Percentiles rank a stretch among this genome's conserved stretches.
phyloP scores from a whole-genome alignment of 352 stramenopile species.

The Elongisporangium prolatum region DNA sequence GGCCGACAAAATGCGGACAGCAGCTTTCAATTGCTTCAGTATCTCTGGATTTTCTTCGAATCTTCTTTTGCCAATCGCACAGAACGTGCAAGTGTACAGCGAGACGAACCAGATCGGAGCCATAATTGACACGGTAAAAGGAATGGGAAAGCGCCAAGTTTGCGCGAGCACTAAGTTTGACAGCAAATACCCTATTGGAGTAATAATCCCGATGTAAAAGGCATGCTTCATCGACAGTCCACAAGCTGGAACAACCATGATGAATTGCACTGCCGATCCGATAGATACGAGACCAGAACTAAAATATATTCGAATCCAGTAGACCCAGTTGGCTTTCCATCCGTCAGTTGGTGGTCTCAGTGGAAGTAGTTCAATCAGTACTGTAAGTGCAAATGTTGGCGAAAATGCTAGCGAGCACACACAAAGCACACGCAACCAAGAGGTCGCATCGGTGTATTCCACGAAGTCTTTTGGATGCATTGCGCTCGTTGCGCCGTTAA shows the following conservation, averaged over 20 bases:
- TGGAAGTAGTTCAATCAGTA: constrained; percentile 15
- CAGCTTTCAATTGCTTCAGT: too few relatives aligned
- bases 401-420: not conserved
- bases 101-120: too few relatives aligned
- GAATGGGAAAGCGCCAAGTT: constrained; percentile 19
- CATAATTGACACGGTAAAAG: constrained; percentile 6
- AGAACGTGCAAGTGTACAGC: too few relatives aligned
- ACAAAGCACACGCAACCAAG: not conserved
- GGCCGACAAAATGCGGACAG: not conserved
- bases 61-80: too few relatives aligned
- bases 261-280: constrained; percentile 11
- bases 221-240: constrained; percentile 3
- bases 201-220: constrained; percentile 1
- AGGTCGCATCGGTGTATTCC: not conserved
- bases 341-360: constrained; percentile 10
- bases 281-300: too few relatives aligned
- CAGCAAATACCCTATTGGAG: not conserved
- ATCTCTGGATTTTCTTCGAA: too few relatives aligned
- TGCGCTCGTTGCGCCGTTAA: too few relatives aligned
- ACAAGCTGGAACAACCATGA: constrained; percentile 16
- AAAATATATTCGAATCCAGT: constrained; percentile 21
- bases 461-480: not conserved
- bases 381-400: constrained; percentile 9
- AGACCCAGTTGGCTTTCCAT: constrained; percentile 19
- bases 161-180: not conserved